Base-by-base conservation (phyloP, 2,329 filamentous ascomycete genomes). In the Phialemonium atrogriseum region DNA sequence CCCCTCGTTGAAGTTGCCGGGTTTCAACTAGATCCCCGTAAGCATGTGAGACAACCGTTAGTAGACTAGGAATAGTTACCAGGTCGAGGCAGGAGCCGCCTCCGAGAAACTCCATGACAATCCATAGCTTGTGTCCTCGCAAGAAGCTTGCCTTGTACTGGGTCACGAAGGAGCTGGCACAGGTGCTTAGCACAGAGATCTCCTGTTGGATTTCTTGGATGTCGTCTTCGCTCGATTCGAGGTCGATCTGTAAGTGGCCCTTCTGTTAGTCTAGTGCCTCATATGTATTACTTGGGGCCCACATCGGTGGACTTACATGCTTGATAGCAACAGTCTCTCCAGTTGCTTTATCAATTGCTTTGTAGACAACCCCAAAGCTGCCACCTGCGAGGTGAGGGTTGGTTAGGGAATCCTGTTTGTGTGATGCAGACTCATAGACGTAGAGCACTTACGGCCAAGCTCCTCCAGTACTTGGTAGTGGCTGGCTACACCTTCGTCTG, bases 131-230 rank as follows among this genome's bases (percentile, higher is more conserved):
- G 55, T 88, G 84, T 16, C 91, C 91, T 46, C 85, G 78, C n/a
- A 96, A 73, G 56, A 96, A 98, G 52, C 88, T 95, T 14, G 85
- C 84, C 56, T 88, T 93, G 69, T 98, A 98, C 54, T 94, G 84
- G 11, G 91, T 96, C 45, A 98, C 87, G 57, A 83, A 93, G 28
- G 84, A 82, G 54, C 88, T 95, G 45, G 84, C 83, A 64, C 91
- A 98, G 32, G 91, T 95, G 59, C 88, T 91, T 39, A 98, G 70
- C 20, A 98, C 83, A 3, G 86, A 83, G 45, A 98, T 96, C 55
- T 98, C 91, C 52, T 94, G 87, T 50, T 98, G 89, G 36, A 98
- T 96, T 54, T 98, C 91, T 57, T 88, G 83, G 37, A 98, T 94
- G 54, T 98, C 91, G 62, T 98, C 91, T 58, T 94, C 89, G 66